Percentiles rank a stretch among this genome's conserved stretches.
Evolutionary conservation across 2,329 filamentous ascomycete genomes (phyloP).

Genomic region (Exophiala spinifera): DNA sequence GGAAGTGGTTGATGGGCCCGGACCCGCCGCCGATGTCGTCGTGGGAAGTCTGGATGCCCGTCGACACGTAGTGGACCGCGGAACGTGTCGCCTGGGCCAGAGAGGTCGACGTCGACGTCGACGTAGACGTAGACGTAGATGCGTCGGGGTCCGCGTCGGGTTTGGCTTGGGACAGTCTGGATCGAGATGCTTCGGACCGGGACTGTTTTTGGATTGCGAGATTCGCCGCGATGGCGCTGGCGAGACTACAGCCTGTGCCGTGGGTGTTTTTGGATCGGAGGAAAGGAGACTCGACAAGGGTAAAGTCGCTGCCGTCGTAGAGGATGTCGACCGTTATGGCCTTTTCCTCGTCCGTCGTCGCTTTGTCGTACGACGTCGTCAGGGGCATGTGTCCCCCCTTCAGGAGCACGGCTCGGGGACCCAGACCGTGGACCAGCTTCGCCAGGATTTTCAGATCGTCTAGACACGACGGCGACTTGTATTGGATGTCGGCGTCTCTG

Average conservation of each 20-base stretch:
- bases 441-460: conserved; percentile 69
- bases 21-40: conserved; percentile 53
- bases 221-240: conserved; percentile 68
- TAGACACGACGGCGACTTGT: conserved; percentile 41
- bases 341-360: conserved; percentile 57
- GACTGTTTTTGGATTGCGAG: conserved; percentile 40
- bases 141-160: neutral
- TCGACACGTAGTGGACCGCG: conserved; percentile 60
- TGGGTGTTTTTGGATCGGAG: conserved; percentile 78
- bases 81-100: conserved; percentile 53
- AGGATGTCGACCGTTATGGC: conserved; percentile 74
- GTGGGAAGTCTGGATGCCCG: conserved; percentile 56
- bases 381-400: conserved; percentile 92
- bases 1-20: conserved; percentile 67
- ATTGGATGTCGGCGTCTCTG: conserved; percentile 37
- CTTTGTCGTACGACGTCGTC: conserved; percentile 58
- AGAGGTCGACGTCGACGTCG: conserved; percentile 32
- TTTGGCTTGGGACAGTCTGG: neutral
- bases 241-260: conserved; percentile 90
- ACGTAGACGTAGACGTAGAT: too few relatives aligned
- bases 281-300: conserved; percentile 68
- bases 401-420: conserved; percentile 75
- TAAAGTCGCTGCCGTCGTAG: conserved; percentile 55
- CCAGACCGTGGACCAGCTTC: conserved; percentile 62
- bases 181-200: neutral